These are phyloP conservation scores for Stereocaulon alpinum DNA, from an alignment of 495 filamentous ascomycete genomes.

Conservation along the genomic window DNA sequence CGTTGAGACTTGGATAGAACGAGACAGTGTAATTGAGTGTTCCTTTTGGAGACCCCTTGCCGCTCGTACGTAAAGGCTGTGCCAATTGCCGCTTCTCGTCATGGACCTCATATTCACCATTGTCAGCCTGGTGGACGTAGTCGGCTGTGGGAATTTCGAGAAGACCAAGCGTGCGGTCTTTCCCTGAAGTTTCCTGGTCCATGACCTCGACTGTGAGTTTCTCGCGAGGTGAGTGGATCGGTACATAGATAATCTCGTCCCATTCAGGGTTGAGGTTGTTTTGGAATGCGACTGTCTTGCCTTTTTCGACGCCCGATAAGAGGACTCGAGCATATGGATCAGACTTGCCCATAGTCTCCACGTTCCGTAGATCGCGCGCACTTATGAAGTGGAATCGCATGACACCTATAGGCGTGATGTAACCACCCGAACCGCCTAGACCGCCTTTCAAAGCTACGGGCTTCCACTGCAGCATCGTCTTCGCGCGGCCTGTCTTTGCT, in stretches of 20 bases:
- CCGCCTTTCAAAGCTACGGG: constrained; percentile 75
- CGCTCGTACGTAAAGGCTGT: constrained; percentile 54
- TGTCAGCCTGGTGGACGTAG: constrained; percentile 65
- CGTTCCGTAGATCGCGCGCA: constrained; percentile 72
- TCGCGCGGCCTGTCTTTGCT: constrained; percentile 71
- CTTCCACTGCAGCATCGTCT: constrained; percentile 88
- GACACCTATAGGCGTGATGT: constrained; percentile 85
- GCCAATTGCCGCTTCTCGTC: constrained; percentile 57
- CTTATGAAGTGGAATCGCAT: constrained; percentile 87
- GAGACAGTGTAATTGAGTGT: constrained; percentile 71
- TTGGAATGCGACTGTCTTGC: constrained; percentile 84
- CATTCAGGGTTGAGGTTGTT: constrained; percentile 93
- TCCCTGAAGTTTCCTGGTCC: constrained; percentile 84
- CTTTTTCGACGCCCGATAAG: constrained; percentile 81
- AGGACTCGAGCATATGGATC: constrained; percentile 87
- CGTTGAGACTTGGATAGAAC: constrained; percentile 81
- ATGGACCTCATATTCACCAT: constrained; percentile 72
- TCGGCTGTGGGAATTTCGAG: constrained; percentile 66
- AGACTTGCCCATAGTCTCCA: constrained; percentile 93
- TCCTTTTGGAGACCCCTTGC: constrained; percentile 63
- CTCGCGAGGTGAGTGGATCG: constrained; percentile 78
- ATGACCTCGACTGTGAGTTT: constrained; percentile 85
- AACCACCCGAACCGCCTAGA: constrained; percentile 69
- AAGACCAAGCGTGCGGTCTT: constrained; percentile 75
- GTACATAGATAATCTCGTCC: constrained; percentile 93